These are phyloP conservation scores for Thermomucor indicae-seudaticae DNA, from an alignment of 371 early-diverging fungal species.

Conservation along the genomic window DNA sequence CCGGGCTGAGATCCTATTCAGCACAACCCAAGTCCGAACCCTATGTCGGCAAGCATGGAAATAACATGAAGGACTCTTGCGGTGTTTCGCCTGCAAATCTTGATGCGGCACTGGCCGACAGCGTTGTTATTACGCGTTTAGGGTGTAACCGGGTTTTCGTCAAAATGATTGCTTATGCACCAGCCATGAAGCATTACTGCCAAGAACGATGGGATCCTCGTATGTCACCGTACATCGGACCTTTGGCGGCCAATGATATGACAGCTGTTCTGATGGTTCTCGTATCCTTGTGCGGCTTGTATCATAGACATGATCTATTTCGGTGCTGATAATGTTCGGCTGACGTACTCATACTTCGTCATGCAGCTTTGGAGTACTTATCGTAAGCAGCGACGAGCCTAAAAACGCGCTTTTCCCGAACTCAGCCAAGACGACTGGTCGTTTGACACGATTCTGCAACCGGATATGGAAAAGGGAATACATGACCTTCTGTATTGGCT, in stretches of 20 bases:
- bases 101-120: slow-evolving; percentile 20
- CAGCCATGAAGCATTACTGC: slow-evolving; percentile 11
- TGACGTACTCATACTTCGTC: slow-evolving; percentile 15
- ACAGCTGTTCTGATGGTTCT: no score
- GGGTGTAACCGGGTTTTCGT: slow-evolving; percentile 21
- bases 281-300: no score
- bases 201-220: slow-evolving; percentile 22
- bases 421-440: no score
- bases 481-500: no score
- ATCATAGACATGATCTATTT: slow-evolving; percentile 14
- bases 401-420: no score
- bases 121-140: slow-evolving; percentile 13
- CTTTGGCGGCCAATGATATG: background rate
- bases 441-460: no score
- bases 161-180: slow-evolving; percentile 22
- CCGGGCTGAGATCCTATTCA: no score
- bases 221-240: background rate
- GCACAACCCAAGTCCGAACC: no score
- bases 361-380: slow-evolving; percentile 11
- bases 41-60: slow-evolving; percentile 17
- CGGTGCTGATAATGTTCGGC: slow-evolving; percentile 13
- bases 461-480: no score
- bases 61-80: slow-evolving; percentile 13
- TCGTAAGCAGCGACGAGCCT: no score
- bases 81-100: slow-evolving; percentile 13